These are phyloP conservation scores for Pochonia chlamydosporia DNA, from an alignment of 2,329 filamentous ascomycete species.

Conservation along the genomic window DNA sequence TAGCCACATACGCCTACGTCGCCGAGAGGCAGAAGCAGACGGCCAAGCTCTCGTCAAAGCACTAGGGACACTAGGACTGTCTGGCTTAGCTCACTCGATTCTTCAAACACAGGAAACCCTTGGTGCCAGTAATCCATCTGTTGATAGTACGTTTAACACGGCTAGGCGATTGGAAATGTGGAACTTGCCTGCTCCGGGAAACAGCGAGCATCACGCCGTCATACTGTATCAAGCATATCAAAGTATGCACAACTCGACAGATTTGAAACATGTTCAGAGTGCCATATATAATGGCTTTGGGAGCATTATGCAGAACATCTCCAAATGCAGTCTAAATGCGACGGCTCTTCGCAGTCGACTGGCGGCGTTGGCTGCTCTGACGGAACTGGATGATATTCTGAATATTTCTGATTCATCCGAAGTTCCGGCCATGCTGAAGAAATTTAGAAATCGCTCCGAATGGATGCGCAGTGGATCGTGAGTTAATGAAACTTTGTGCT, in stretches of 20 bases:
- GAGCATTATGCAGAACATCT: slow-evolving; percentile 53
- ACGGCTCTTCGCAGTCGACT: slow-evolving; percentile 49
- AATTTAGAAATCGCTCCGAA: slow-evolving; percentile 57
- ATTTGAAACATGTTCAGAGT: slow-evolving; percentile 44
- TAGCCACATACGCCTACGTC: slow-evolving; percentile 64
- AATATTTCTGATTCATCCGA: slow-evolving; percentile 53
- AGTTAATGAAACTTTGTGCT: slow-evolving; percentile 19
- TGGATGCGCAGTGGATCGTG: slow-evolving; percentile 85
- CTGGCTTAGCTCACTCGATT: slow-evolving; percentile 78
- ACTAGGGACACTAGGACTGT: slow-evolving; percentile 73
- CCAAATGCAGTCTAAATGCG: slow-evolving; percentile 41
- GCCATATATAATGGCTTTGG: slow-evolving; percentile 60
- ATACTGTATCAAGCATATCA: slow-evolving; percentile 79
- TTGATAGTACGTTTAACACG: slow-evolving; percentile 71
- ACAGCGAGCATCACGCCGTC: slow-evolving; percentile 56
- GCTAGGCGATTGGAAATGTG: slow-evolving; percentile 83
- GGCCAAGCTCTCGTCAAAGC: slow-evolving; percentile 68
- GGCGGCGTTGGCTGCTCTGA: slow-evolving; percentile 63
- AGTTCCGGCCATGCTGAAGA: slow-evolving; percentile 54
- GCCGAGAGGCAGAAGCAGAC: slow-evolving; percentile 52
- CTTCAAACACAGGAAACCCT: slow-evolving; percentile 60
- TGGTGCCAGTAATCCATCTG: slow-evolving; percentile 49
- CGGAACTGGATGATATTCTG: slow-evolving; percentile 76
- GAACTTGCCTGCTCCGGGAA: slow-evolving; percentile 73
- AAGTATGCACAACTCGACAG: slow-evolving; percentile 62